Conservation (phyloP, 139 green algal species). For the Deuterostichococcus epilithicus region DNA sequence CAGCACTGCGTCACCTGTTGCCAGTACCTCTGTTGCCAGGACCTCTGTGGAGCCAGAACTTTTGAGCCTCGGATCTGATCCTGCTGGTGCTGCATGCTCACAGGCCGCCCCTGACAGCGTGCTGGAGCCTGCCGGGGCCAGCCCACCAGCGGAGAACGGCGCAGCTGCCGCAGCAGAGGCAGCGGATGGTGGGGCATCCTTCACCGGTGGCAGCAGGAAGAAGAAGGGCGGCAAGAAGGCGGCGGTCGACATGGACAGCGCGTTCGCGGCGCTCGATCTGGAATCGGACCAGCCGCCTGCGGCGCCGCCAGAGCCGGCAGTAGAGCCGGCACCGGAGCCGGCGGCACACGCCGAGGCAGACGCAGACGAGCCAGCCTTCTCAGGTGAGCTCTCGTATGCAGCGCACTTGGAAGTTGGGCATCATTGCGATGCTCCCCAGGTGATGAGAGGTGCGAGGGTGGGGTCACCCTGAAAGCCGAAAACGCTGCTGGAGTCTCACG, state of each 20-base stretch:
- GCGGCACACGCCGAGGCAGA: not conserved
- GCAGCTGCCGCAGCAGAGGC: slow-evolving; percentile 17
- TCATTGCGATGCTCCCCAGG: no score
- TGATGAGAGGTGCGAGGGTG: no score
- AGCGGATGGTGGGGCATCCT: slow-evolving; percentile 32
- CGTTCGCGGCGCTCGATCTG: slow-evolving; percentile 58
- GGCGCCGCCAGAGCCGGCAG: slow-evolving; percentile 2
- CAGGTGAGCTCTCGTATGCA: not conserved
- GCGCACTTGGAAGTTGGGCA: no score
- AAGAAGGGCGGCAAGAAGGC: slow-evolving; percentile 46
- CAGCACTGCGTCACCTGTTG: no score
- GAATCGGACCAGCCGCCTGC: not conserved
- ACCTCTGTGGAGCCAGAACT: no score
- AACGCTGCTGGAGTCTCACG: no score
- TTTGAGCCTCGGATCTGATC: no score
- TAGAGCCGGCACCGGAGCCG: no score
- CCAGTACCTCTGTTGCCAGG: no score
- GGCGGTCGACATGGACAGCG: slow-evolving; percentile 21
- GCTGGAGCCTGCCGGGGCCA: not conserved
- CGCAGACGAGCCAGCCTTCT: not conserved
- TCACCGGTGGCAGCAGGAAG: slow-evolving; percentile 12
- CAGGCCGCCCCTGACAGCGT: no score
- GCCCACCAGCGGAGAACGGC: not conserved
- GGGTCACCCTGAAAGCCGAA: no score
- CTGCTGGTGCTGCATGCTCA: no score